Conservation (phyloP, 306 rosid genomes). For the Acacia acuminata region DNA sequence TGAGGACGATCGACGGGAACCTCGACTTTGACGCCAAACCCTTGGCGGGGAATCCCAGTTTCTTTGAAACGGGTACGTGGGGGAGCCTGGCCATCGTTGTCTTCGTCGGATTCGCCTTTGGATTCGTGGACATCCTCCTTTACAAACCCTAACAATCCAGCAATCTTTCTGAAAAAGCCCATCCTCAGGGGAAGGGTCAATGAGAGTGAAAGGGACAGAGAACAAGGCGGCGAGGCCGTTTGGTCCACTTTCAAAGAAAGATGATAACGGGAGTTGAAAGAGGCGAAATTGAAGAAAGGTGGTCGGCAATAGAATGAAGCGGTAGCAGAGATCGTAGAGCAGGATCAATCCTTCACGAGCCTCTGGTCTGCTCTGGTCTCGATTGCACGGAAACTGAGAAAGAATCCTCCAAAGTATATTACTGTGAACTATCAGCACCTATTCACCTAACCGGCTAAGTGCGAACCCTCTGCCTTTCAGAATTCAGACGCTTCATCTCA, state of each 20-base stretch:
- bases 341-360: neutral
- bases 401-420: neutral
- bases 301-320: neutral
- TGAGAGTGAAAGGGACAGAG: neutral
- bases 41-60: slow-evolving; percentile 65
- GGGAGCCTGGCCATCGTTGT: slow-evolving; percentile 39
- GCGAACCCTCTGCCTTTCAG: neutral
- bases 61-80: slow-evolving; percentile 42
- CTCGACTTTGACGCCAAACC: slow-evolving; percentile 74
- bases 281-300: neutral
- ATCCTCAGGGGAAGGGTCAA: slow-evolving; percentile 37
- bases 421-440: neutral
- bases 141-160: slow-evolving; percentile 60
- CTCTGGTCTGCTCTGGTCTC: neutral
- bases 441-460: neutral
- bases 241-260: neutral
- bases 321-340: neutral
- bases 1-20: slow-evolving; percentile 65
- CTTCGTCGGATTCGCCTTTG: slow-evolving; percentile 43
- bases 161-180: slow-evolving; percentile 55
- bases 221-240: slow-evolving; percentile 23
- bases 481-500: neutral
- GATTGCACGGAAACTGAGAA: neutral
- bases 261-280: neutral
- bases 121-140: slow-evolving; percentile 59